Percentiles rank a stretch among this genome's conserved stretches.
phyloP scores from a whole-genome alignment of 139 green algal species.

The Volvox africanus region DNA sequence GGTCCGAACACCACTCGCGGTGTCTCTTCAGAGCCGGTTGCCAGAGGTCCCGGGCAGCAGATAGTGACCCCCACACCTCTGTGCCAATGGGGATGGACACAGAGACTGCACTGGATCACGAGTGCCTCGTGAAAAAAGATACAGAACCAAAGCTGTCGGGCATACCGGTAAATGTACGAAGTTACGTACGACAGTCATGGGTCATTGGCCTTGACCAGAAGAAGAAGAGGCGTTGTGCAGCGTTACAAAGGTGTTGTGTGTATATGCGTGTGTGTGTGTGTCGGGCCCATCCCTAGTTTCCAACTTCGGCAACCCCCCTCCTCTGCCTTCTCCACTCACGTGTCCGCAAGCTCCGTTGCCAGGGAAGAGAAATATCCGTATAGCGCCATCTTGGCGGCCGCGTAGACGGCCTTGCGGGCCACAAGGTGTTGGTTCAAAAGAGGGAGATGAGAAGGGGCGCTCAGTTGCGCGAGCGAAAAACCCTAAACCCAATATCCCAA shows the following conservation, averaged over 20 bases:
- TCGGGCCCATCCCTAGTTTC: no score
- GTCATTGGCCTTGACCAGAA: no score
- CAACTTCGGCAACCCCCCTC: background rate
- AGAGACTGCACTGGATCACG: no score
- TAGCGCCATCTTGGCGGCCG: conserved; percentile 78
- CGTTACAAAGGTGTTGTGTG: no score
- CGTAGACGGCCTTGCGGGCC: conserved; percentile 70
- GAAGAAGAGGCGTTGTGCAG: no score
- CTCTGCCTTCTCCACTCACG: conserved; percentile 46
- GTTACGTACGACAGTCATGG: no score
- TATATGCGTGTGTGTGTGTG: no score
- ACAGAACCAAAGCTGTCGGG: no score
- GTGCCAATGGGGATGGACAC: background rate
- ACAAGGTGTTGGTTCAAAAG: background rate
- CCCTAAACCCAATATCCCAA: no score
- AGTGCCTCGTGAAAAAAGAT: no score
- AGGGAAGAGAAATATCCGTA: conserved; percentile 84
- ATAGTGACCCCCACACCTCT: conserved; percentile 82
- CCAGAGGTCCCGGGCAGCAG: conserved; percentile 83
- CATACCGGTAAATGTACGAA: no score
- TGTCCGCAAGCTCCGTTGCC: conserved; percentile 74
- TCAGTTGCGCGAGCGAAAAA: no score
- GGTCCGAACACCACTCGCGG: conserved; percentile 74
- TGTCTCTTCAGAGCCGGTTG: conserved; percentile 40
- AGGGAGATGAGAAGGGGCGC: background rate